Conservation (phyloP, 2,329 filamentous ascomycete species). For the Alternaria sp. region DNA sequence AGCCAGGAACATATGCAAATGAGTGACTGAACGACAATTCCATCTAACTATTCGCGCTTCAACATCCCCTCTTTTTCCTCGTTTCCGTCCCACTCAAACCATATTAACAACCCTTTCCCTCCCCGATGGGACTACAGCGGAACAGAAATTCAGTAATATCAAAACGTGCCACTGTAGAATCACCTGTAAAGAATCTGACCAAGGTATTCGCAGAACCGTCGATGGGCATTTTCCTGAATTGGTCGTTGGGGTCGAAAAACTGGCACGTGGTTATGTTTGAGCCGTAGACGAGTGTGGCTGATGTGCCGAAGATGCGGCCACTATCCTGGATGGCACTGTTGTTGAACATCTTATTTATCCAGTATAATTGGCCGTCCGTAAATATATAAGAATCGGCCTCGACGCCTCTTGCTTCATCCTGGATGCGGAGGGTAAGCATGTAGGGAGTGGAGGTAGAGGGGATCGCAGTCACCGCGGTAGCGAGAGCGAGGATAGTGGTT, state of each 20-base stretch:
- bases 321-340: slow-evolving; percentile 19
- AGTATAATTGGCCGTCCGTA: slow-evolving; percentile 12
- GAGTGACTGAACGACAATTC: background rate
- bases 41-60: background rate
- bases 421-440: slow-evolving; percentile 20
- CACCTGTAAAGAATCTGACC: slow-evolving; percentile 1
- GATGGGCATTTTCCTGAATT: background rate
- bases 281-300: slow-evolving; percentile 23
- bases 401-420: slow-evolving; percentile 20
- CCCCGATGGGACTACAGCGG: too few species aligned
- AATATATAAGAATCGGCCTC: slow-evolving; percentile 18
- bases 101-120: too few species aligned
- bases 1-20: background rate
- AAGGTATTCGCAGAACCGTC: slow-evolving; percentile 28
- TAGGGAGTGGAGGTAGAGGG: slow-evolving; percentile 5
- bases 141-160: too few species aligned
- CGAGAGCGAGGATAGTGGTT: slow-evolving; percentile 19
- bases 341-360: slow-evolving; percentile 15
- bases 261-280: slow-evolving; percentile 24
- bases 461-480: slow-evolving; percentile 13
- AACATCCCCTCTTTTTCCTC: too few species aligned
- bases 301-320: slow-evolving; percentile 21
- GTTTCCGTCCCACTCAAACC: too few species aligned
- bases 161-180: too few species aligned
- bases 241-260: slow-evolving; percentile 13